Evolutionary conservation across 768 basidiomycete species (phyloP), one percentile per base, ranked within the genome.

Genomic region (Mycena olivaceomarginata): DNA sequence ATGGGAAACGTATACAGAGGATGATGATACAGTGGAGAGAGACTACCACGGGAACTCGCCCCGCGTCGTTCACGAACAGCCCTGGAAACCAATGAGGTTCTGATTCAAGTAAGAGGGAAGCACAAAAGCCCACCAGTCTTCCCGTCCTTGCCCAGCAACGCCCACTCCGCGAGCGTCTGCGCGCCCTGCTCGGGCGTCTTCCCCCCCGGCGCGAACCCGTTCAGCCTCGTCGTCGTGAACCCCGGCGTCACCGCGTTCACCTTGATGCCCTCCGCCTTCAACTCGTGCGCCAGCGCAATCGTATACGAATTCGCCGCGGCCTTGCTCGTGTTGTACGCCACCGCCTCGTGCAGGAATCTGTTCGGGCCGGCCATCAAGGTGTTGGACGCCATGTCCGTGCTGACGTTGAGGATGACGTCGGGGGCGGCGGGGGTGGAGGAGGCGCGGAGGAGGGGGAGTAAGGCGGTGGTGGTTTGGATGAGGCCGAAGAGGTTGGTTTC

Each of bases 281-380:
- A 88, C 82, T 94, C 93, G 18, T 91, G 88, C 1, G 94, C 92
- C n/a, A 95, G 85, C 1, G 90, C 91, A 73, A 91, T 92, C 0
- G 89, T 86, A 66, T 94, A 90, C 57, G 90, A 90, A 62, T 93
- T 92, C 0, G 91, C 92, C 10, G 94, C 94, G 0, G 91, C 93
- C 85, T 95, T 95, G 76, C 91, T 93, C 2, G 93, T 92, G 79
- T 94, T 94, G 82, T 94, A 95, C 10, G 89, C 89, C 39, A 86
- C 85, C 25, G 84, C 69, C 40, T 63, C 4, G 79, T 89, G 87
- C 16, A 86, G 75, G 31, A 53, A 16, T 2, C 84, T 79, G 40
- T 86, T 78, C 4, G 84, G 82, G 25, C 79, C 74, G 9, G 89
- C 84, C 80, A 87, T 86, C 57, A 72, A 71, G 0, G 82, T 70